Base-by-base conservation (phyloP, 163 green algal genomes). In the Scenedesmus sp. region DNA sequence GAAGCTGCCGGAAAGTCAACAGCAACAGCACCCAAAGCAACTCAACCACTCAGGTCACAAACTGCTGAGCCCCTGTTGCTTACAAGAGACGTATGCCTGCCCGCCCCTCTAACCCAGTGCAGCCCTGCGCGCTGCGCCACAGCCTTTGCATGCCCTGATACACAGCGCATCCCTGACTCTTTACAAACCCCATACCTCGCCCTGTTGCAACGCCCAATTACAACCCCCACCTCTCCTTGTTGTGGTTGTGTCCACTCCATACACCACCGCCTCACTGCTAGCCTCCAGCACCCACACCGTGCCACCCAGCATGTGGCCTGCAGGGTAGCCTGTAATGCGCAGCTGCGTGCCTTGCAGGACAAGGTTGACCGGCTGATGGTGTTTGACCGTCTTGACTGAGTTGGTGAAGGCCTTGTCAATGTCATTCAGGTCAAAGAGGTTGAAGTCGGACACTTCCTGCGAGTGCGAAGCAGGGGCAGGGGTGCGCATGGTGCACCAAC, bases 251-350 rank as follows among this genome's bases (percentile, higher is more conserved):
- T 98, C 96, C 4, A 97, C 93, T 9, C 96, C 98, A 89, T 99
- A 99, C 42, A 99, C 94, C 26, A 99, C 92, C 37, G 99, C 96
- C 87, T 98, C 94, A 0, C 88, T 93, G 13, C 85, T 82, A 61
- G 92, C 51, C 42, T 79, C 91, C 10, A 99, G 96, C 61, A 95
- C 95, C 97, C 97, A 99, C 51, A 98, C 93, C 1, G 95, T 93
- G 61, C 98, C 97, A 26, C 97, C 97, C 22, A 99, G 86, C 82
- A 96, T 93, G 91, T 98, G 97, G 20, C 97, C 97, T 33, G 98
- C 97, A 30, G 95, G 91, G 89, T 96, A 82, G 51, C 53, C 86
- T 40, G 81, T 56, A 26, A 72, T 35, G 7, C 53, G 49, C 56
- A 82, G 26, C 56, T 30, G 1, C 40, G 83, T 70, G 46, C 81